These are phyloP conservation scores for Tephrocybe sp. DNA, from an alignment of 768 basidiomycete genomes.

Conservation along the genomic window DNA sequence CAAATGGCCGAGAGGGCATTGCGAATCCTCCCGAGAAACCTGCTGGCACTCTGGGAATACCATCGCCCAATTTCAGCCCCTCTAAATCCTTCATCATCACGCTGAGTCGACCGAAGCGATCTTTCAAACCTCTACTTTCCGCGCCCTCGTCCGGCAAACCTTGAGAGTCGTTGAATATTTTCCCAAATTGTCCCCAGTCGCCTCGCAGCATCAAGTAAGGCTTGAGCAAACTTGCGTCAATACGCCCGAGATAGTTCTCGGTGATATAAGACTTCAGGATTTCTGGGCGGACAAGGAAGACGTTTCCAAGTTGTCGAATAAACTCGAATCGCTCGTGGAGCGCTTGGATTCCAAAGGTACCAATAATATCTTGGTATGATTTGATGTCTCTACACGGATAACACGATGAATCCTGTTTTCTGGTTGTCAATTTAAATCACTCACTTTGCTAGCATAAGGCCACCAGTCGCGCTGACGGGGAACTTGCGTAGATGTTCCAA, in stretches of 20 bases:
- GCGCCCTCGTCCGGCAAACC: slow-evolving; percentile 40
- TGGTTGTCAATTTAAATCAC: no score
- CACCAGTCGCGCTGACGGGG: slow-evolving; percentile 94
- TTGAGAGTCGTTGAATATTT: slow-evolving; percentile 67
- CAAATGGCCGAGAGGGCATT: slow-evolving; percentile 44
- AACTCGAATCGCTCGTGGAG: slow-evolving; percentile 97
- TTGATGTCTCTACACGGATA: slow-evolving; percentile 77
- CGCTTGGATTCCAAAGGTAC: slow-evolving; percentile 78
- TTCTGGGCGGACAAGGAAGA: slow-evolving; percentile 95
- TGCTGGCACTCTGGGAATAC: slow-evolving; percentile 53
- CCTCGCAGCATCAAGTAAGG: slow-evolving; percentile 90
- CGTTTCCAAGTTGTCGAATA: slow-evolving; percentile 93
- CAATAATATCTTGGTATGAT: slow-evolving; percentile 89
- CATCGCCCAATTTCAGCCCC: slow-evolving; percentile 59
- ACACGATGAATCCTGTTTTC: no score
- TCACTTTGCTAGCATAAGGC: slow-evolving; percentile 97
- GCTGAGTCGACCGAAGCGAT: slow-evolving; percentile 73
- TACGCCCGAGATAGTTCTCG: slow-evolving; percentile 89
- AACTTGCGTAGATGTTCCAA: slow-evolving; percentile 96
- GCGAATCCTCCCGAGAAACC: slow-evolving; percentile 58
- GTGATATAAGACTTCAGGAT: slow-evolving; percentile 95
- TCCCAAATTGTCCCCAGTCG: slow-evolving; percentile 89
- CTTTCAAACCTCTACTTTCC: slow-evolving; percentile 50
- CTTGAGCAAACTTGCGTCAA: slow-evolving; percentile 81
- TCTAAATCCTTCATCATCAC: slow-evolving; percentile 90